Percentiles rank a stretch among this genome's conserved stretches.
Evolutionary conservation across 1,284 basidiomycete genomes (phyloP).

Genomic region (Ustilago hordei): DNA sequence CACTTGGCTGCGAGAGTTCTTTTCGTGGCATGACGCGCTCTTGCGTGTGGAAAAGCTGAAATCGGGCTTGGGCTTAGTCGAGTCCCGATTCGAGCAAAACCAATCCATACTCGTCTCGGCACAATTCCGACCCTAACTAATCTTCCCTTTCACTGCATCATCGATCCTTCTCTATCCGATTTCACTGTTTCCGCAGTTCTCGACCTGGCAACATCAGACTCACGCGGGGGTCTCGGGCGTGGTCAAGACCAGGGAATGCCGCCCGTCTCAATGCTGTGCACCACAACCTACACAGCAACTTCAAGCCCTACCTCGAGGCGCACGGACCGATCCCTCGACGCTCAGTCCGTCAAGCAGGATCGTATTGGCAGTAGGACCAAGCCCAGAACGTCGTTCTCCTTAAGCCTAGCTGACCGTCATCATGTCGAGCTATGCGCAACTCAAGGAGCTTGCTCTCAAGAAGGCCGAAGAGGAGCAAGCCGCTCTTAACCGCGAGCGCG

Average conservation of each 20-base stretch:
- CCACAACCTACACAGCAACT: conserved; percentile 2
- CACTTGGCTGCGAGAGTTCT: not conserved
- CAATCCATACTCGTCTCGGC: not conserved
- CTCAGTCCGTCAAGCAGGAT: not conserved
- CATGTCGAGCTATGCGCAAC: conserved; percentile 50
- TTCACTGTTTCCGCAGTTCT: not conserved
- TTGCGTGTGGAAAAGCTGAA: not conserved
- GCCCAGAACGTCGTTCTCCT: not conserved
- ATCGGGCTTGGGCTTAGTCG: not conserved
- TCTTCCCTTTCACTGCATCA: not conserved
- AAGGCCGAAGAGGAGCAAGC: conserved; percentile 44
- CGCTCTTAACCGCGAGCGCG: conserved; percentile 27
- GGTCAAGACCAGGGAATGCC: conserved; percentile 8
- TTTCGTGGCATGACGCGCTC: not conserved
- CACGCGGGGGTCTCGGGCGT: not conserved
- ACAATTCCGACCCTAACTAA: not conserved
- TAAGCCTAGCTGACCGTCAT: not conserved
- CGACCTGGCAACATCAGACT: conserved; percentile 5
- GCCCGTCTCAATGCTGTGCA: conserved; percentile 16
- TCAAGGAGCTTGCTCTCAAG: conserved; percentile 46
- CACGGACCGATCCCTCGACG: conserved; percentile 4
- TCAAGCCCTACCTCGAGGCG: conserved; percentile 2
- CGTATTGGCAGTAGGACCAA: not conserved
- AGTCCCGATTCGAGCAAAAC: not conserved
- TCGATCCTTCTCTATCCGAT: not conserved